phyloP scores from a whole-genome alignment of 257 asterid genomes.

The Oldenlandia corymbosa region DNA sequence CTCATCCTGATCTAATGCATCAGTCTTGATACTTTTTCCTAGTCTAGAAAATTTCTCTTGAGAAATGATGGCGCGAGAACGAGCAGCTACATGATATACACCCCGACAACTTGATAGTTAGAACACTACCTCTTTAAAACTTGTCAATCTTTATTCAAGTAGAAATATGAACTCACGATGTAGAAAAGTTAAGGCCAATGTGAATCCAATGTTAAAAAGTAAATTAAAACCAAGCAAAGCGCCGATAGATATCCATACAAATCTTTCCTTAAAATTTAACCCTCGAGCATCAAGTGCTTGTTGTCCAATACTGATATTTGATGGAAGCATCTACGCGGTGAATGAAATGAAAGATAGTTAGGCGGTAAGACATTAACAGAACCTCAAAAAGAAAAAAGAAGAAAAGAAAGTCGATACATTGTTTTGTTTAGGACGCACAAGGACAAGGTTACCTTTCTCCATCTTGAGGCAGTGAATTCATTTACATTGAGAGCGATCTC shows the following conservation, averaged over 20 bases:
- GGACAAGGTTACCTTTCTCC: too few species aligned
- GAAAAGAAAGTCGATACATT: too few species aligned
- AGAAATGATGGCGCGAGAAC: constrained; percentile 63
- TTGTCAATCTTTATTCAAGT: too few species aligned
- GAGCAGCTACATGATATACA: constrained; percentile 42
- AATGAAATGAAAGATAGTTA: background rate
- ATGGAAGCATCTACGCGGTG: constrained; percentile 21
- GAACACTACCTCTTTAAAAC: too few species aligned
- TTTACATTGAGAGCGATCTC: constrained; percentile 57
- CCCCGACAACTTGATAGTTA: constrained; percentile 1
- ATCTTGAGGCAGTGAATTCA: constrained; percentile 58
- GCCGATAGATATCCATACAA: constrained; percentile 52
- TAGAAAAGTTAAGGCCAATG: constrained; percentile 43
- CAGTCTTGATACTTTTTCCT: constrained; percentile 27
- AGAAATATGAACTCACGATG: constrained; percentile 39
- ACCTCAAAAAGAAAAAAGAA: too few species aligned
- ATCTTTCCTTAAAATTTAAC: constrained; percentile 32
- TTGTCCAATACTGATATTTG: constrained; percentile 44
- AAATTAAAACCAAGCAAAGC: constrained; percentile 47
- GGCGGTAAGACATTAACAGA: too few species aligned
- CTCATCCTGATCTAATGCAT: background rate
- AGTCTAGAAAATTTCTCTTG: constrained; percentile 26
- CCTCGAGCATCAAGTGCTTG: constrained; percentile 53
- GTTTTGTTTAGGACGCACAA: too few species aligned
- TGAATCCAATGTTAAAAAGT: constrained; percentile 47